Base-by-base conservation (phyloP, 2,329 filamentous ascomycete genomes). In the Truncatella angustata region DNA sequence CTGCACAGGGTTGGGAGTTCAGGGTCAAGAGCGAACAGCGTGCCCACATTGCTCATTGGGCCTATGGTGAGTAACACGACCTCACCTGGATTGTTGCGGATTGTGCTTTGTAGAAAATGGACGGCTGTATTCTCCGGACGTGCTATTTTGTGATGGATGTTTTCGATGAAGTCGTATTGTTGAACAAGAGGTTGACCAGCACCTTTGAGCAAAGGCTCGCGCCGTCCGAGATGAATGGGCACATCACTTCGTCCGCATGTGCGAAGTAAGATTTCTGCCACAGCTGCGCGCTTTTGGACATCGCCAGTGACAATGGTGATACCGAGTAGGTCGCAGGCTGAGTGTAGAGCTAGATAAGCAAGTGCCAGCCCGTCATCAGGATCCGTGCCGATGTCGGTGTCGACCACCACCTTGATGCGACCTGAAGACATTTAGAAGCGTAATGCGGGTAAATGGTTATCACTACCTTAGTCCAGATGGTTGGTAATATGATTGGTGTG, bases 311-410 rank as follows among this genome's bases (percentile, higher is more conserved):
- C 52, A n/a, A 54, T 47, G 34, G 52, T 50, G 40, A 54, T 46
- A 21, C 52, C 52, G 14, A 54, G 52, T 12, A 54, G 47, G 23
- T 54, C 48, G 28, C 52, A 54, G n/a, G 37, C 39, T 20, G 52
- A 47, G n/a, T 54, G 52, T n/a, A 54, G 40, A 16, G 47, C 52
- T 20, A 54, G 42, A 18, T 54, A 54, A n/a, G 42, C 40, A 10
- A 54, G 52, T n/a, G 52, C 35, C 16, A 54, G 47, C 26, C 52
- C 47, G 32, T 54, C 52, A 26, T 54, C 52, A n/a, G 52, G 52
- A 40, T 54, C 52, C 18, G 47, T 54, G 42, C 52, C 52, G 43
- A 54, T 54, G 36, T 54, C 52, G 26, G 52, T 54, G 39, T 54
- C 52, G 28, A 54, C 52, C 16, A 54, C 39, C 23, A 54, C 52